These are phyloP conservation scores for Toxicodendron radicans DNA, from an alignment of 345 rosid species.

Conservation along the genomic window DNA sequence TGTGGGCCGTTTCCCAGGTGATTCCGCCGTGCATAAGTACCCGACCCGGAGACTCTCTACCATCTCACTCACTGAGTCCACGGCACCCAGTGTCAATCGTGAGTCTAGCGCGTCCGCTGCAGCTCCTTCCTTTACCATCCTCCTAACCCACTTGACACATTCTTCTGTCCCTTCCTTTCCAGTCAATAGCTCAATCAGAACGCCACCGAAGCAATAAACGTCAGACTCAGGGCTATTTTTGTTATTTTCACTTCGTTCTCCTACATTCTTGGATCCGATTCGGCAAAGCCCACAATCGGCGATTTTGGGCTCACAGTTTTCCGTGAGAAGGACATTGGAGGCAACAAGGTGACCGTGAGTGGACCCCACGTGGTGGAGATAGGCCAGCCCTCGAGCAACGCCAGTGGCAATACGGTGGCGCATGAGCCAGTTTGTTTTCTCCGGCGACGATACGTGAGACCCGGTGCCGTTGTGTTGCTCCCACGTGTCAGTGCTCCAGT, in stretches of 20 bases:
- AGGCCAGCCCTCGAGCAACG: constrained; percentile 89
- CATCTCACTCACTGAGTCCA: constrained; percentile 66
- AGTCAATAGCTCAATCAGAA: constrained; percentile 72
- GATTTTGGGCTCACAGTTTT: constrained; percentile 72
- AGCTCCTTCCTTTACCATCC: constrained; percentile 61
- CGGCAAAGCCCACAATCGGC: constrained; percentile 63
- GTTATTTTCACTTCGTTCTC: neutral
- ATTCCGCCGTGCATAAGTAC: constrained; percentile 83
- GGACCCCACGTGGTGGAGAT: constrained; percentile 86
- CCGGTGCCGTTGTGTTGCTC: constrained; percentile 42
- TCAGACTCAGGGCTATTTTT: constrained; percentile 43
- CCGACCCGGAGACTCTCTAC: constrained; percentile 80
- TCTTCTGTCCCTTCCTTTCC: constrained; percentile 61
- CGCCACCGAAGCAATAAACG: constrained; percentile 69
- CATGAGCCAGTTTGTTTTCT: constrained; percentile 64
- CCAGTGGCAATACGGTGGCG: constrained; percentile 89
- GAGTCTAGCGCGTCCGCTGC: constrained; percentile 64
- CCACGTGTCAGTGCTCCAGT: constrained; percentile 97
- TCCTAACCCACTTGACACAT: constrained; percentile 52
- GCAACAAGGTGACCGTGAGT: constrained; percentile 79
- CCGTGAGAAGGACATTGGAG: constrained; percentile 73
- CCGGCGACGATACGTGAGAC: constrained; percentile 37
- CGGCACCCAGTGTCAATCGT: constrained; percentile 47
- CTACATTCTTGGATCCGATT: constrained; percentile 11
- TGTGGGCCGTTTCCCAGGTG: constrained; percentile 72